Conservation (phyloP, 2,329 filamentous ascomycete species). For the Pseudogymnoascus sp. region DNA sequence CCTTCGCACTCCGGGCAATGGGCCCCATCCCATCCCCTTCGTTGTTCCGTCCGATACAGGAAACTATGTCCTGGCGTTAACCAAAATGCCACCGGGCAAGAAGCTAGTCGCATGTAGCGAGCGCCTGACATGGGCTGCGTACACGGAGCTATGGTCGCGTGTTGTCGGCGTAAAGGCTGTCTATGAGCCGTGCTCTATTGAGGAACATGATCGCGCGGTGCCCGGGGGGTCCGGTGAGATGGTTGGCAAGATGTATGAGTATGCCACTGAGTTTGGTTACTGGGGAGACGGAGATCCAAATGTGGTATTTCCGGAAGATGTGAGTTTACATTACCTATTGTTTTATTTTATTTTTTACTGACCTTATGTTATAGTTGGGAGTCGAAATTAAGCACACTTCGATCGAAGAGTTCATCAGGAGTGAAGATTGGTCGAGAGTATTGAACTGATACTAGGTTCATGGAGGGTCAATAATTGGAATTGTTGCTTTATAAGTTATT, state of each 20-base stretch:
- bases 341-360: not conserved
- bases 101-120: slow-evolving; percentile 7
- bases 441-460: slow-evolving; percentile 2
- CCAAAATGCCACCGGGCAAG: slow-evolving; percentile 25
- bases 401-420: slow-evolving; percentile 18
- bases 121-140: not conserved
- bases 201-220: slow-evolving; percentile 21
- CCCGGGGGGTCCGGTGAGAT: slow-evolving; percentile 24
- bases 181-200: slow-evolving; percentile 18
- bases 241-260: slow-evolving; percentile 27
- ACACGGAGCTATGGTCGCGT: slow-evolving; percentile 12
- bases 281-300: slow-evolving; percentile 27
- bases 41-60: slow-evolving; percentile 17
- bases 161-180: slow-evolving; percentile 16
- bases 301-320: slow-evolving; percentile 25
- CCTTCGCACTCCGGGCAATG: not conserved
- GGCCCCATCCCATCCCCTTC: not conserved
- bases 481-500: not conserved
- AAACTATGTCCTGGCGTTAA: slow-evolving; percentile 22
- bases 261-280: slow-evolving; percentile 29
- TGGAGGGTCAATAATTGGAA: too few relatives aligned
- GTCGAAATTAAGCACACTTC: slow-evolving; percentile 15
- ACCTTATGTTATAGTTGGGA: slow-evolving; percentile 14
- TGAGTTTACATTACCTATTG: slow-evolving; percentile 9
- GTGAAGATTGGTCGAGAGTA: slow-evolving; percentile 21